Percentiles rank a stretch among this genome's conserved stretches.
Evolutionary conservation across 2,329 filamentous ascomycete genomes (phyloP).

Genomic region (Arthrobotrys sphaeroides): DNA sequence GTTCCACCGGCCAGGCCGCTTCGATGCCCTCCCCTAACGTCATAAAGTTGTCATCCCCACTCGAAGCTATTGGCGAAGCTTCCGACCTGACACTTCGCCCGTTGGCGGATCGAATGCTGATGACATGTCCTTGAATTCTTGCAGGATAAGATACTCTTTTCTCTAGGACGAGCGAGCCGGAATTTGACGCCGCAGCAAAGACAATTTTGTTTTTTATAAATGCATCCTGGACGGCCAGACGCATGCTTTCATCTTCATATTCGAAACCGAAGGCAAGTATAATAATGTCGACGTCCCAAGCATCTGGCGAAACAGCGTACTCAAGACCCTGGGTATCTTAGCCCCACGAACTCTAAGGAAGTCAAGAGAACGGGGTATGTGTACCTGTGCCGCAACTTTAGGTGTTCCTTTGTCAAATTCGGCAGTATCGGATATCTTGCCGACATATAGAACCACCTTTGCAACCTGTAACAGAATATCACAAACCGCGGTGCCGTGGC

Average conservation of each 20-base stretch:
- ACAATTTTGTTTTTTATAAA: neutral
- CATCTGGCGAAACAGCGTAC: neutral
- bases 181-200: constrained; percentile 3
- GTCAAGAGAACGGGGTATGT: no score
- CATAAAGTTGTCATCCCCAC: constrained; percentile 4
- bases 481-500: neutral
- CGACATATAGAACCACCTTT: constrained; percentile 8
- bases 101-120: constrained; percentile 1
- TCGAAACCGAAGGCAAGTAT: neutral
- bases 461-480: neutral
- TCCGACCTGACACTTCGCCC: neutral
- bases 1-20: neutral
- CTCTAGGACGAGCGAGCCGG: neutral
- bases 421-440: neutral
- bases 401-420: neutral
- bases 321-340: neutral
- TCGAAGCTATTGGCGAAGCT: neutral
- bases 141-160: neutral
- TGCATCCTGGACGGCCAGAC: neutral
- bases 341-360: neutral
- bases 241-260: neutral
- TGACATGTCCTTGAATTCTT: neutral
- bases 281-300: constrained; percentile 13
- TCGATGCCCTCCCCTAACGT: neutral
- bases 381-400: neutral